Base-by-base conservation (phyloP, 768 basidiomycete genomes). In the Mrakia blollopis region DNA sequence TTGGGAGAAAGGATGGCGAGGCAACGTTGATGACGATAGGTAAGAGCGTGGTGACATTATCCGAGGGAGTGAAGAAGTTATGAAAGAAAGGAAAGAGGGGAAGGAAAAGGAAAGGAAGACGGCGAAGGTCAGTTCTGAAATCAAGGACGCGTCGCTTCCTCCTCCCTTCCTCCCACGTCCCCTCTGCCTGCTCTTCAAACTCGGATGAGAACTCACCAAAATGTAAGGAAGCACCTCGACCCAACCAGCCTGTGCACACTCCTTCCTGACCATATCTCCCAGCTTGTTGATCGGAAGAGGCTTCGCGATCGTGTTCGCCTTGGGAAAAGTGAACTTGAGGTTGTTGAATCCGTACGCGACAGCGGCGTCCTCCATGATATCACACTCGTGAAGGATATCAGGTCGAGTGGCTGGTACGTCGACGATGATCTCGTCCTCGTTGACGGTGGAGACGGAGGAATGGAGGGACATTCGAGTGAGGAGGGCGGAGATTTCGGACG, bases 341-440 rank as follows among this genome's bases (percentile, higher is more conserved):
- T 96, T 97, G 86, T 99, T 98, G 87, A 94, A 98, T 2, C 97
- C 97, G 82, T 95, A 97, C 0, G 94, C 97, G 79, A 99, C 92
- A 14, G 97, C 97, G 2, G 91, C 93, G 79, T 99, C 97, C 83
- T 99, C 97, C 90, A 99, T 92, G 82, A 98, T 88, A 82, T 99
- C 97, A 81, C 95, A 97, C 83, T 98, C 94, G 82, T 99, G 97
- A 74, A 99, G 86, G 80, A 99, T 98, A 82, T 99, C 97, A 1
- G 97, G 94, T 52, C 97, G 89, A n/a, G 94, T 98, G n/a, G 92
- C 87, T 7, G 97, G 96, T 67, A 99, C 87, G 47, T 88, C 85
- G 37, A 98, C 90, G 25, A 87, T 80, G 61, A 99, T 86, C 80
- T 89, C 87, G 81, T 98, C 94, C 0, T 82, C 82, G 78, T 89